Evolutionary conservation across 75 land plant genomes (phyloP).

Genomic region (Pinus albicaulis): DNA sequence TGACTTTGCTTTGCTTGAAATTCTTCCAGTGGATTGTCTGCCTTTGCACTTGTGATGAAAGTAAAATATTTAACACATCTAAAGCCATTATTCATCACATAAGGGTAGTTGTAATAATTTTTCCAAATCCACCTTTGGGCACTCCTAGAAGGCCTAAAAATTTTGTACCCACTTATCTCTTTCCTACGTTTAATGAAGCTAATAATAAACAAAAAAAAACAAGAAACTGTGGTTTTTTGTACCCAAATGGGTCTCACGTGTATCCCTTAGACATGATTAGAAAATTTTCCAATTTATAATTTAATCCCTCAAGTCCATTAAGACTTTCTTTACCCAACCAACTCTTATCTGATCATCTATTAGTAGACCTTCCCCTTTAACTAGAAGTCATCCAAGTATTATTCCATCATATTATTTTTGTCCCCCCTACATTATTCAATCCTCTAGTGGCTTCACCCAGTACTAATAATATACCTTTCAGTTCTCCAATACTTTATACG

Average conservation of each 20-base stretch:
- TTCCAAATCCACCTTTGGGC: conserved; percentile 46
- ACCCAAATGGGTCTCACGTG: conserved; percentile 21
- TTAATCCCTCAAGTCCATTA: not conserved
- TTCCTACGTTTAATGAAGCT: conserved; percentile 76
- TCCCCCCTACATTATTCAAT: not conserved
- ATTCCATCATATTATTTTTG: not conserved
- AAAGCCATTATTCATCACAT: too few relatives aligned
- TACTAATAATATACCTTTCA: not conserved
- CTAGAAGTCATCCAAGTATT: not conserved
- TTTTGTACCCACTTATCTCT: conserved; percentile 54
- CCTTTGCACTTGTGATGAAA: too few relatives aligned
- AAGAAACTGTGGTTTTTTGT: conserved; percentile 21
- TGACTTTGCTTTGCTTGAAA: too few relatives aligned
- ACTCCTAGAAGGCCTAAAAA: conserved; percentile 72
- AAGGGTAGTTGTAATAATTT: conserved; percentile 39
- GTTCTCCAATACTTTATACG: not conserved
- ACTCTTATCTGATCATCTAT: not conserved
- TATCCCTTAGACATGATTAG: conserved; percentile 16
- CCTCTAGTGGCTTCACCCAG: not conserved
- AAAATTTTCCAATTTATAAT: too few relatives aligned
- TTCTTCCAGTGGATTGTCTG: too few relatives aligned
- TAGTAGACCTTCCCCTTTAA: not conserved
- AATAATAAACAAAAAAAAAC: conserved; percentile 14
- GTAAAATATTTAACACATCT: too few relatives aligned
- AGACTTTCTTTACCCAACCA: not conserved